These are phyloP conservation scores for Spatholobus suberectus DNA, from an alignment of 306 rosid species.

Conservation along the genomic window DNA sequence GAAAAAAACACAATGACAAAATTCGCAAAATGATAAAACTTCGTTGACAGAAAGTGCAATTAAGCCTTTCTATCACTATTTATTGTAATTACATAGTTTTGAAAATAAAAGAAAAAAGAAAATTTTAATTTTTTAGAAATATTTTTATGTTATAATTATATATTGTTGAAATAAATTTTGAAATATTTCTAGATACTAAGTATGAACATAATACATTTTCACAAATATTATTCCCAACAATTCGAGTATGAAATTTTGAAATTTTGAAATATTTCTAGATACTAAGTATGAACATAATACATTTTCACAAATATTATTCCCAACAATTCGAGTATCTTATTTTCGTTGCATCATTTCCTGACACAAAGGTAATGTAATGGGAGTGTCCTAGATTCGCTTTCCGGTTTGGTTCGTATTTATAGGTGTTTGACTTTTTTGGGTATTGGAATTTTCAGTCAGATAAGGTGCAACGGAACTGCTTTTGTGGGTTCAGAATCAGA, in stretches of 20 bases:
- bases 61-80: too few species aligned
- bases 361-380: not conserved
- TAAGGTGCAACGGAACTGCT: constrained; percentile 57
- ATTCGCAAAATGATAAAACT: too few species aligned
- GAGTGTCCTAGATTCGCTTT: constrained; percentile 24
- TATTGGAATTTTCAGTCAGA: constrained; percentile 30
- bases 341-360: not conserved
- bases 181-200: too few species aligned
- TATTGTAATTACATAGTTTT: too few species aligned
- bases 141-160: too few species aligned
- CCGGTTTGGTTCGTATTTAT: not conserved
- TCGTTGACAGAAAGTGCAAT: too few species aligned
- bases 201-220: not conserved
- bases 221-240: not conserved
- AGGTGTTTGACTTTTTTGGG: constrained; percentile 43
- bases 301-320: not conserved
- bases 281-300: not conserved
- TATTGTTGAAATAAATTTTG: too few species aligned
- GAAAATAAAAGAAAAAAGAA: too few species aligned
- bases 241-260: too few species aligned
- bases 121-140: too few species aligned
- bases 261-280: too few species aligned
- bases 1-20: too few species aligned
- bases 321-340: not conserved
- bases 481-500: constrained; percentile 56